Evolutionary conservation across 306 rosid species (phyloP).

Genomic region (Mucuna pruriens): DNA sequence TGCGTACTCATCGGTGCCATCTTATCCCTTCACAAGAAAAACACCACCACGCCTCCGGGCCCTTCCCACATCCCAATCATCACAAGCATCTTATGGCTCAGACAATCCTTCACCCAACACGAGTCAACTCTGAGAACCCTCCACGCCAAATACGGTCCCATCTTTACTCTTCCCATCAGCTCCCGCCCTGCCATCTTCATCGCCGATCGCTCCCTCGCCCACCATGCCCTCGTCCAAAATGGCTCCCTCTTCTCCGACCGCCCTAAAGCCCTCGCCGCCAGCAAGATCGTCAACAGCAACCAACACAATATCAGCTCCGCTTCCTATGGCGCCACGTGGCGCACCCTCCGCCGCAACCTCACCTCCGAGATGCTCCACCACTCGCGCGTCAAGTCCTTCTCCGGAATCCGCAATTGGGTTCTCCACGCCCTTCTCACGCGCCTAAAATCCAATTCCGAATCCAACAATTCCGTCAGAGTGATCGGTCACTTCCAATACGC

Average conservation of each 20-base stretch:
- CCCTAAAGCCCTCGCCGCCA: neutral
- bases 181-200: slow-evolving; percentile 39
- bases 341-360: slow-evolving; percentile 54
- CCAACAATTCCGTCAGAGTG: neutral
- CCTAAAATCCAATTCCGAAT: neutral
- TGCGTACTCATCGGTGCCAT: neutral
- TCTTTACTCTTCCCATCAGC: slow-evolving; percentile 36
- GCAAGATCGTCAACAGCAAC: neutral
- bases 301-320: slow-evolving; percentile 43
- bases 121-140: slow-evolving; percentile 23
- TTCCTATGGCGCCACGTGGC: slow-evolving; percentile 50
- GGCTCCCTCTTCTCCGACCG: slow-evolving; percentile 47
- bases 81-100: slow-evolving; percentile 14
- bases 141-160: slow-evolving; percentile 48
- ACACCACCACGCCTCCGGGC: slow-evolving; percentile 24
- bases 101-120: slow-evolving; percentile 3
- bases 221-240: slow-evolving; percentile 43
- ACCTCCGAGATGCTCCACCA: slow-evolving; percentile 47
- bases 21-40: neutral
- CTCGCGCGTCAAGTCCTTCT: slow-evolving; percentile 36
- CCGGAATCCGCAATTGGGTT: slow-evolving; percentile 39
- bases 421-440: slow-evolving; percentile 32
- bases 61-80: slow-evolving; percentile 39
- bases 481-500: slow-evolving; percentile 39
- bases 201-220: slow-evolving; percentile 44